Evolutionary conservation across 495 filamentous ascomycete genomes (phyloP).

Genomic region (Aspergillus cristatus): DNA sequence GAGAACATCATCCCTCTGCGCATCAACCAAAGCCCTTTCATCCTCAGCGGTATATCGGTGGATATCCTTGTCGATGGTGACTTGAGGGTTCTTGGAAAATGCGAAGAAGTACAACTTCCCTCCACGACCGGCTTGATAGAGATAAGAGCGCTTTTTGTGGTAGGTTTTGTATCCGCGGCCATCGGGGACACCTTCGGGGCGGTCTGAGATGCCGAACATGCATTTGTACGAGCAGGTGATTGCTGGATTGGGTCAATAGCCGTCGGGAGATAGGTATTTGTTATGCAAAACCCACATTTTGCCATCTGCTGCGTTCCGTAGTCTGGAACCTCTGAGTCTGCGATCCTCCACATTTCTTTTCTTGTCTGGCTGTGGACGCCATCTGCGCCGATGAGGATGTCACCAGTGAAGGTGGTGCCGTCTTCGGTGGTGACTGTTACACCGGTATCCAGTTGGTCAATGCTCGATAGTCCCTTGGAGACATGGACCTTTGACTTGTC

Average conservation of each 20-base stretch:
- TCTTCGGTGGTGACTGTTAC: slow-evolving; percentile 7
- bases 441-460: slow-evolving; percentile 3
- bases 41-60: slow-evolving; percentile 1
- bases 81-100: background rate
- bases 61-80: background rate
- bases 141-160: slow-evolving; percentile 3
- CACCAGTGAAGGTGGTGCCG: slow-evolving; percentile 27
- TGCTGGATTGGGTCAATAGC: background rate
- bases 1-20: slow-evolving; percentile 1
- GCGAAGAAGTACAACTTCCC: slow-evolving; percentile 1
- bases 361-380: slow-evolving; percentile 37
- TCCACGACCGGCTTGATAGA: background rate
- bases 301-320: no score
- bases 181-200: background rate
- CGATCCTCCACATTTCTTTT: slow-evolving; percentile 28
- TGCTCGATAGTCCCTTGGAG: slow-evolving; percentile 3
- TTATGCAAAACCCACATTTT: no score
- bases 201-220: slow-evolving; percentile 5
- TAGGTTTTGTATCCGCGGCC: slow-evolving; percentile 1
- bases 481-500: slow-evolving; percentile 9
- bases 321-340: no score
- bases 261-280: slow-evolving; percentile 1
- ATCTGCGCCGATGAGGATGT: slow-evolving; percentile 40
- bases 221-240: slow-evolving; percentile 5
- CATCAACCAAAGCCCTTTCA: background rate